Base-by-base conservation (phyloP, 1,284 basidiomycete species). In the Neolentinus lepideus region DNA sequence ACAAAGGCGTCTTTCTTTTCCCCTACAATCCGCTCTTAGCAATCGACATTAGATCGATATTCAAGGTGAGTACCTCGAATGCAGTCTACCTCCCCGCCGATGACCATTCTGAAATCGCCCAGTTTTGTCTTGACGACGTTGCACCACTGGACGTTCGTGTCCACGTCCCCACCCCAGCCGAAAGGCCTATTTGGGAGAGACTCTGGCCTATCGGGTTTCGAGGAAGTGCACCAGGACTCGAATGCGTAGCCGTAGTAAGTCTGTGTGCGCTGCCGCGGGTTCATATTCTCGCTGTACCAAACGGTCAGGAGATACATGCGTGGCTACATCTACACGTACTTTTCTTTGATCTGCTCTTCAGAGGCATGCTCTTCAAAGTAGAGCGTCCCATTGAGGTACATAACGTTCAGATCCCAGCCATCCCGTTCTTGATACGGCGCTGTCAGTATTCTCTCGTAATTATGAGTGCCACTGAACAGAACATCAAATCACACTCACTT, bases 61-160 rank as follows among this genome's bases (percentile, higher is more conserved):
- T 36, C 19, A 38, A 33, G n/a, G 62, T 59, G 63, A 78, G 58
- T 57, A 91, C 90, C 88, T 66, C 83, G 75, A 16, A 96, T 86
- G 64, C 95, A 98, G 68, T 99, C 95, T 1, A 98, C 95, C 70
- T 98, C 95, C 12, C 96, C 96, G 0, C 94, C 95, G 31, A 98
- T 83, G 54, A 96, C 76, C 51, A 97, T 74, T n/a, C 93, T 80
- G 35, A 80, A 81, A 53, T 84, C 77, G 0, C 88, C 92, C 3
- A 98, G 80, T 58, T 92, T 92, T 2, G 93, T 94, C 67, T 92
- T 90, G 48, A 96, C 90, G 25, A 99, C 85, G 59, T 85, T 88
- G 67, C 95, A 98, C 94, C 94, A 98, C 67, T 98, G 95, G 0
- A 92, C 84, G 65, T 98, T 98, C 3, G 92, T 97, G 66, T 98